Base-by-base conservation (phyloP, 2,329 filamentous ascomycete species). In the Neonectria neomacrospora region DNA sequence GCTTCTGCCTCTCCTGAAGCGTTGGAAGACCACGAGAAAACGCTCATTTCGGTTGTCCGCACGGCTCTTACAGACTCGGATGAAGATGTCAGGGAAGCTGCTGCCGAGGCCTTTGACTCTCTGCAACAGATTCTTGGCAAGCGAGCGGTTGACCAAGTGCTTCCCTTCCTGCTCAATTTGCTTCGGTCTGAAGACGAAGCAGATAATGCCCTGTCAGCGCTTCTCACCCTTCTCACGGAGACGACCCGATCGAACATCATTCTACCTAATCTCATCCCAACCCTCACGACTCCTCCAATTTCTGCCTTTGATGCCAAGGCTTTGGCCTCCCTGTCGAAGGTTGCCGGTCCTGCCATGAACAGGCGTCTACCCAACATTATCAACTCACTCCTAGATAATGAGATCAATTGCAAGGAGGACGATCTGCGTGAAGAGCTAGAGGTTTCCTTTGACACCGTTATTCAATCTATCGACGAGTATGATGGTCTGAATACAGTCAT, bases 401-500 rank as follows among this genome's bases (percentile, higher is more conserved):
- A 97, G 54, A 89, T 98, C 63, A 85, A 86, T 58, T 88, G 87
- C 75, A 88, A 89, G 67, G 92, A 97, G 60, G 90, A 92, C n/a
- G 80, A 81, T 8, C 88, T 97, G 37, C 87, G 85, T 26, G 79
- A 79, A 44, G 94, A 98, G 65, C 85, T 99, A 11, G 88, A 92
- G 70, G 81, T 82, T 53, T 91, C 96, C 0, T 96, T 99, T 73
- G 93, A 97, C 76, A 92, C 92, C 0, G 93, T 99, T 6, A 85
- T 99, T 63, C 83, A 95, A 54, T 97, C 94, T 20, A 94, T 98
- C 63, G 96, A 99, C 77, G 96, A 98, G 77, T 97, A 89, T 71
- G 96, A 99, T 79, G 96, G 96, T 54, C 86, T 99, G 37, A 98
- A 97, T 76, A 96, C 92, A 9, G 90, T 93, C 64, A 98, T 99